Base-by-base conservation (phyloP, 1,284 basidiomycete genomes). In the Ganoderma sinense region DNA sequence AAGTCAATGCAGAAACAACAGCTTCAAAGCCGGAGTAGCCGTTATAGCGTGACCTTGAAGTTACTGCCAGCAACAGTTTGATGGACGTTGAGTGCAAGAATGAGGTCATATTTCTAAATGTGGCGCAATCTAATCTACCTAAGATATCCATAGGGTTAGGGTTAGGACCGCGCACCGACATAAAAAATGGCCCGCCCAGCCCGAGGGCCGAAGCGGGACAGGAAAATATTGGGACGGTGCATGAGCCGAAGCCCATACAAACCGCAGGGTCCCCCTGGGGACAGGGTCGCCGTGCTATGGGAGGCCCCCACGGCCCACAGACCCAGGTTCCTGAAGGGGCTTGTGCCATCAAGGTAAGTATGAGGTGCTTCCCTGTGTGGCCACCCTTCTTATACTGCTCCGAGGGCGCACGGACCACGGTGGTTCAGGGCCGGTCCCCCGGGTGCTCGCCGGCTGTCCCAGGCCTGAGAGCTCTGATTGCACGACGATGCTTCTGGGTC, bases 251-350 rank as follows among this genome's bases (percentile, higher is more conserved):
- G 85, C 86, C 80, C 87, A 88, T 87, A 88, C 88, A 89, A 89
- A 81, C 86, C 84, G 79, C 81, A 80, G 80, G 80, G 72, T 66
- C 76, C 78, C 79, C 75, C 76, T 81, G 80, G 55, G 88, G 87
- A 89, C 87, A 89, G 76, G 88, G 88, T 89, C 88, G 88, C 88
- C 88, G 88, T 90, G 88, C 88, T 88, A 89, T 89, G 88, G 83
- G 84, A 84, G 80, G 75, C 75, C 81, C 84, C 81, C 68, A 78
- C 79, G 74, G 81, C 83, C 84, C 84, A 83, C 78, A 80, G 73
- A 72, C 84, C 84, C 82, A 67, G 79, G 71, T 78, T 82, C 68
- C 1, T 85, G 84, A 80, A 79, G 79, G 78, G 78, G 76, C 75
- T 69, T 75, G 76, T 80, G 79, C 80, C 79, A 80, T 81, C 80